Evolutionary conservation across 2,329 filamentous ascomycete genomes (phyloP).

Genomic region (Diaporthe citriasiana): DNA sequence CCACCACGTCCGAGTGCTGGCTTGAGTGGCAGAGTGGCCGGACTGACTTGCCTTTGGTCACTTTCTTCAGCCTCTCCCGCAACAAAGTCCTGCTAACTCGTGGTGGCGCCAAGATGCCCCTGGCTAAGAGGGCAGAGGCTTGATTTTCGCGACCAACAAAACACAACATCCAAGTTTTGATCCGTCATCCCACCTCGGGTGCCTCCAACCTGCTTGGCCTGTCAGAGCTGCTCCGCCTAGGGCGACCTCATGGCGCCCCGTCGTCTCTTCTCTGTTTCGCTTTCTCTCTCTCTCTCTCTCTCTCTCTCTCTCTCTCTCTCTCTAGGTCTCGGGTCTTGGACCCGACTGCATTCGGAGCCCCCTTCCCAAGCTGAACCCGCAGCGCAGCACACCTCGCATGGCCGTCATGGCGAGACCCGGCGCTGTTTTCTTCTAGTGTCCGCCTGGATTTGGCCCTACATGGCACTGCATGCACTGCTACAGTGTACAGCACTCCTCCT

Average conservation of each 20-base stretch:
- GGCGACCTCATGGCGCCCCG: constrained; percentile 15
- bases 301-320: background rate
- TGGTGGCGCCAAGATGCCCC: constrained; percentile 26
- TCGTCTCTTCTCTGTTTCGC: background rate
- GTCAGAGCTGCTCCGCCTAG: constrained; percentile 20
- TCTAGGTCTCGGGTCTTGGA: background rate
- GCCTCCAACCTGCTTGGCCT: constrained; percentile 13
- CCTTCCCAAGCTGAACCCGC: constrained; percentile 13
- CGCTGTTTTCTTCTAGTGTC: background rate
- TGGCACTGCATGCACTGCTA: constrained; percentile 21
- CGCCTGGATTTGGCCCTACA: constrained; percentile 2
- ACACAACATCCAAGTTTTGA: constrained; percentile 27
- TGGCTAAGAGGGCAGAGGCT: constrained; percentile 29
- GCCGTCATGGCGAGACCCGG: constrained; percentile 26
- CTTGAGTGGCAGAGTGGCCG: no score
- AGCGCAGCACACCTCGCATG: constrained; percentile 1
- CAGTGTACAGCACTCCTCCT: constrained; percentile 1
- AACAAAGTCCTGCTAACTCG: background rate
- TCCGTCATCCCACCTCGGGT: constrained; percentile 24
- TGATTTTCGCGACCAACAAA: constrained; percentile 20
- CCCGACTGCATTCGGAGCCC: constrained; percentile 17
- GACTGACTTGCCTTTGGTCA: background rate
- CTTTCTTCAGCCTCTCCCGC: constrained; percentile 33
- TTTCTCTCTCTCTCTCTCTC: background rate
- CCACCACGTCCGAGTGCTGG: background rate